phyloP scores from a whole-genome alignment of 2,329 filamentous ascomycete species.

The Xylariomycetidae sp. region DNA sequence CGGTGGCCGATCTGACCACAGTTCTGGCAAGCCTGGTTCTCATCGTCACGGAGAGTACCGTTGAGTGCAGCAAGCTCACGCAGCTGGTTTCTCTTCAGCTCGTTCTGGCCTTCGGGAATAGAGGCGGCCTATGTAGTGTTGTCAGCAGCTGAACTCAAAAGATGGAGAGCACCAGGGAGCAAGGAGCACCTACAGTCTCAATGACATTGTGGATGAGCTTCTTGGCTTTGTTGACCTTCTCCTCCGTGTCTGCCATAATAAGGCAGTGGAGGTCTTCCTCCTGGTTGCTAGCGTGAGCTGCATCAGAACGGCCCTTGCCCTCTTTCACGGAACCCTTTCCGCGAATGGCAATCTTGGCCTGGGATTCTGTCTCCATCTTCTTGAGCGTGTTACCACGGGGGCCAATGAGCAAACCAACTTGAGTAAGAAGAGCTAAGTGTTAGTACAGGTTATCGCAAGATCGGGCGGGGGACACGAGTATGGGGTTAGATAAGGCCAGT shows the following conservation, averaged over 20 bases:
- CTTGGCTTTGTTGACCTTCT: slow-evolving; percentile 99
- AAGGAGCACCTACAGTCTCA: slow-evolving; percentile 82
- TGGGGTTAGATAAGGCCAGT: slow-evolving; percentile 30
- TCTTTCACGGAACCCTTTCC: slow-evolving; percentile 99
- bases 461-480: slow-evolving; percentile 30
- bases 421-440: slow-evolving; percentile 81
- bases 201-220: slow-evolving; percentile 98
- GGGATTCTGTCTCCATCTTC: slow-evolving; percentile 98
- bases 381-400: slow-evolving; percentile 99
- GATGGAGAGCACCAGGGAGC: too few relatives aligned
- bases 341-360: slow-evolving; percentile 97
- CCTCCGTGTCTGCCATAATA: slow-evolving; percentile 99
- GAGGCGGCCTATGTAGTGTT: slow-evolving; percentile 73
- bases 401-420: slow-evolving; percentile 99
- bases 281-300: slow-evolving; percentile 98
- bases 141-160: slow-evolving; percentile 15
- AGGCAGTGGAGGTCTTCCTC: slow-evolving; percentile 98
- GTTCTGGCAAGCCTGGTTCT: slow-evolving; percentile 99
- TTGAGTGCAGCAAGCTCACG: slow-evolving; percentile 96
- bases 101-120: slow-evolving; percentile 97
- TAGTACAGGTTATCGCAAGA: slow-evolving; percentile 57
- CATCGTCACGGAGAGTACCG: slow-evolving; percentile 96
- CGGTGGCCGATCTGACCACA: slow-evolving; percentile 97
- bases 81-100: slow-evolving; percentile 97
- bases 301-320: slow-evolving; percentile 97